Base-by-base conservation (phyloP, 495 filamentous ascomycete species). In the Aspergillus wentii region DNA sequence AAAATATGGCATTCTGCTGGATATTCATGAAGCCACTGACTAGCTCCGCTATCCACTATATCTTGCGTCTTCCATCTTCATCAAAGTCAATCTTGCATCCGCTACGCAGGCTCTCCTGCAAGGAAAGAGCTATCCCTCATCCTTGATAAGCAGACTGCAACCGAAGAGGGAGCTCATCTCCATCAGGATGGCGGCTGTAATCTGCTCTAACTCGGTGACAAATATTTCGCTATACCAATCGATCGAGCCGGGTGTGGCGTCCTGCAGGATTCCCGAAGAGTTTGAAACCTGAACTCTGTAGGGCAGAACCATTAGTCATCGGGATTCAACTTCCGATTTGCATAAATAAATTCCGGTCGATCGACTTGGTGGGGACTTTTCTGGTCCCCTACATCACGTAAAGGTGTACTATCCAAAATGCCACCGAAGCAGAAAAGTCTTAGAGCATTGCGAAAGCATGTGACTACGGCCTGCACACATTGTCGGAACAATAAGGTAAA, bases 1-100 rank as follows among this genome's bases (percentile, higher is more conserved):
- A n/a, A n/a, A n/a, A n/a, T n/a, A n/a, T n/a, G n/a, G n/a, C n/a
- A n/a, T n/a, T n/a, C n/a, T n/a, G n/a, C n/a, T n/a, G n/a, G n/a
- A n/a, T n/a, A n/a, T n/a, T n/a, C n/a, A n/a, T n/a, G n/a, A n/a
- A n/a, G n/a, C n/a, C n/a, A n/a, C n/a, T n/a, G n/a, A n/a, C n/a
- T n/a, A n/a, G n/a, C n/a, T n/a, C n/a, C n/a, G n/a, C n/a, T n/a
- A n/a, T n/a, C n/a, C n/a, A n/a, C n/a, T n/a, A n/a, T n/a, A n/a
- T n/a, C n/a, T n/a, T n/a, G n/a, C n/a, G n/a, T n/a, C n/a, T n/a
- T n/a, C 41, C 41, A 7, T 37, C 38, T 4, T 46, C 32, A 15
- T 46, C 38, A 37, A 75, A 78, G 21, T 47, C 60, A 26, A 78
- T 65, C 66, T 74, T 74, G 51, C 54, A 46, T 25, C 72, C 72